A percentile compares a stretch with the other conserved stretches of the same genome.
Evolutionary conservation across 257 asterid species (phyloP).

Genomic region (Solanum chilense): DNA sequence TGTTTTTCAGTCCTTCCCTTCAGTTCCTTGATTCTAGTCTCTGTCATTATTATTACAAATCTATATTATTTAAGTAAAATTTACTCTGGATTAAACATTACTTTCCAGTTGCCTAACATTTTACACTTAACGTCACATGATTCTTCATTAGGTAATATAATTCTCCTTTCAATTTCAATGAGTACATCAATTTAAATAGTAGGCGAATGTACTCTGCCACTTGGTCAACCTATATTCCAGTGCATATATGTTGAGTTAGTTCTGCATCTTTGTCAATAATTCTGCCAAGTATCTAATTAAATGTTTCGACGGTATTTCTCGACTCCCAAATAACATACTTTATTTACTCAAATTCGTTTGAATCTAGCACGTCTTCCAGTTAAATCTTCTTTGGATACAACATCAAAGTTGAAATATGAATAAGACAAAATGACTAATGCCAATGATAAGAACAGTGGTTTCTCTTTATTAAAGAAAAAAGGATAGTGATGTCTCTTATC

Average conservation of each 20-base stretch:
- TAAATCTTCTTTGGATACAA: background rate
- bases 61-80: background rate
- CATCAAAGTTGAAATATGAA: background rate
- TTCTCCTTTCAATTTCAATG: background rate
- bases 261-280: background rate
- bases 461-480: background rate
- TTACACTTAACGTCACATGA: background rate
- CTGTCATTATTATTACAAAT: background rate
- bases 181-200: background rate
- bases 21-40: background rate
- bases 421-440: background rate
- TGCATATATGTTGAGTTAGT: background rate
- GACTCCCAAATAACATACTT: background rate
- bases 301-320: background rate
- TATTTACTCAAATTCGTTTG: background rate
- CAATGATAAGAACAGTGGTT: background rate
- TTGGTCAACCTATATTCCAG: background rate
- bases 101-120: background rate
- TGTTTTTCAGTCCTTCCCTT: background rate
- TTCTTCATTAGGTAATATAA: background rate
- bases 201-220: background rate
- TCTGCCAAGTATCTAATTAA: background rate
- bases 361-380: background rate
- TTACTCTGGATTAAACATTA: background rate
- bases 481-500: background rate